phyloP scores from a whole-genome alignment of 768 basidiomycete species.

The Rhizopogon salebrosus region DNA sequence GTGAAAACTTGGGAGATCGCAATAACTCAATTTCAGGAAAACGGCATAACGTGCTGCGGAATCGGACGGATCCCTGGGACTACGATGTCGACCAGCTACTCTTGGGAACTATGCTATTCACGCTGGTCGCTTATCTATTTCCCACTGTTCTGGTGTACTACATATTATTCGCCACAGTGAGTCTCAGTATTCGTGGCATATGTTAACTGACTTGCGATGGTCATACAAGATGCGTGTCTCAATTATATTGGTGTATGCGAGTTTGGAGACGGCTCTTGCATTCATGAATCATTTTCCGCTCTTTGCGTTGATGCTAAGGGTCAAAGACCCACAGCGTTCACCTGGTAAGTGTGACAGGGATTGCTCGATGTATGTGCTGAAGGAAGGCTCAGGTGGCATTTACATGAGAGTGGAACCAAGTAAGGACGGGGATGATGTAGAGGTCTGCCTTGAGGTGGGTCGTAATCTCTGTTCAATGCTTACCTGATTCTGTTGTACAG shows the following conservation, averaged over 20 bases:
- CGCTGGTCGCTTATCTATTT: constrained; percentile 72
- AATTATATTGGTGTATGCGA: constrained; percentile 55
- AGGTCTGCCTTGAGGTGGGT: not conserved
- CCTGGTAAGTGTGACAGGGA: constrained; percentile 56
- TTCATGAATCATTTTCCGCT: constrained; percentile 92
- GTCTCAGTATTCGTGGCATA: not conserved
- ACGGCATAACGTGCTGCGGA: constrained; percentile 79
- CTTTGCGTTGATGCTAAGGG: constrained; percentile 77
- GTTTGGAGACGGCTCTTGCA: constrained; percentile 59
- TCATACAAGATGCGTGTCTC: constrained; percentile 42
- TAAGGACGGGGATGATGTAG: constrained; percentile 10
- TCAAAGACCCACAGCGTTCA: constrained; percentile 79
- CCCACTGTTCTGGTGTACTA: constrained; percentile 89
- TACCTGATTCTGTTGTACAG: constrained; percentile 24
- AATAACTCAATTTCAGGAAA: constrained; percentile 53
- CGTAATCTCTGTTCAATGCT: not conserved
- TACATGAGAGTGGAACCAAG: constrained; percentile 24
- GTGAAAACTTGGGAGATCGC: not conserved
- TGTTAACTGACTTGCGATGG: not conserved
- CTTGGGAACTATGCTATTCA: constrained; percentile 90
- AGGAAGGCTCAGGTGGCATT: constrained; percentile 16
- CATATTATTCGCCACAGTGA: constrained; percentile 66
- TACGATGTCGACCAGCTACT: constrained; percentile 93
- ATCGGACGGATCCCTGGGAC: constrained; percentile 84
- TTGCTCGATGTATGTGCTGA: constrained; percentile 1